Percentiles rank a stretch among this genome's conserved stretches.
Evolutionary conservation across 2,329 filamentous ascomycete genomes (phyloP).

Genomic region (Pyrenophora tritici-repentis): DNA sequence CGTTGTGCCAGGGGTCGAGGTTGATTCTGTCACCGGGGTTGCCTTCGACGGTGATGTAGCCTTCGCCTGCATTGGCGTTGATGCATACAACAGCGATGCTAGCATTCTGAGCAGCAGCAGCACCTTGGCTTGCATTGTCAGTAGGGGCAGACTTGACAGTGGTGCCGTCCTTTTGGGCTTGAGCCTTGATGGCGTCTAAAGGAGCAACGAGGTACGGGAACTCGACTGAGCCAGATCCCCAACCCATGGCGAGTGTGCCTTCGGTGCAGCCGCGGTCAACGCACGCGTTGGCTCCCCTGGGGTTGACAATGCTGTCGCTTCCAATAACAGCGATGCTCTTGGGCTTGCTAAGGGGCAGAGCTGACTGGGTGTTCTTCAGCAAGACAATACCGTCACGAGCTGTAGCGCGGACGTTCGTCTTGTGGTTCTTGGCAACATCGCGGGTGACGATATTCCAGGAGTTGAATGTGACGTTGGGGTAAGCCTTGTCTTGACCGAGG

Average conservation of each 20-base stretch:
- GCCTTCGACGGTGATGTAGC: slow-evolving; percentile 54
- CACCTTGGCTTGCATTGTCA: slow-evolving; percentile 45
- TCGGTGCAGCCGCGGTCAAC: slow-evolving; percentile 66
- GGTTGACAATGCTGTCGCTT: slow-evolving; percentile 78
- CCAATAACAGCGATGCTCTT: slow-evolving; percentile 71
- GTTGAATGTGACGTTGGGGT: slow-evolving; percentile 52
- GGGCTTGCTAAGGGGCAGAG: slow-evolving; percentile 70
- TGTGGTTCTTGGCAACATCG: slow-evolving; percentile 50
- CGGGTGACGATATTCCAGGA: slow-evolving; percentile 51
- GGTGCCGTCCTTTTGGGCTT: slow-evolving; percentile 46
- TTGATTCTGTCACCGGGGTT: slow-evolving; percentile 56
- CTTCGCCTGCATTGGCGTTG: slow-evolving; percentile 56
- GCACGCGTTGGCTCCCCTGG: slow-evolving; percentile 79
- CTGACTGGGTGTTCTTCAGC: slow-evolving; percentile 67
- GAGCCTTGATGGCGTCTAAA: slow-evolving; percentile 49
- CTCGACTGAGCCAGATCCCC: slow-evolving; percentile 64
- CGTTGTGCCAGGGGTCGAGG: slow-evolving; percentile 54
- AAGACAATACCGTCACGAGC: slow-evolving; percentile 57
- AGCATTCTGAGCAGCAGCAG: slow-evolving; percentile 45
- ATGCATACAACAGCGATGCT: slow-evolving; percentile 54
- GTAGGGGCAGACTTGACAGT: slow-evolving; percentile 47
- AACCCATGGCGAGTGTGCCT: slow-evolving; percentile 70
- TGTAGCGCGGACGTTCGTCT: slow-evolving; percentile 46
- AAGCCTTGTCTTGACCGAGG: slow-evolving; percentile 53
- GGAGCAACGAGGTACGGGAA: slow-evolving; percentile 53